phyloP scores from a whole-genome alignment of 1,284 basidiomycete genomes.

The Bjerkandera adusta region DNA sequence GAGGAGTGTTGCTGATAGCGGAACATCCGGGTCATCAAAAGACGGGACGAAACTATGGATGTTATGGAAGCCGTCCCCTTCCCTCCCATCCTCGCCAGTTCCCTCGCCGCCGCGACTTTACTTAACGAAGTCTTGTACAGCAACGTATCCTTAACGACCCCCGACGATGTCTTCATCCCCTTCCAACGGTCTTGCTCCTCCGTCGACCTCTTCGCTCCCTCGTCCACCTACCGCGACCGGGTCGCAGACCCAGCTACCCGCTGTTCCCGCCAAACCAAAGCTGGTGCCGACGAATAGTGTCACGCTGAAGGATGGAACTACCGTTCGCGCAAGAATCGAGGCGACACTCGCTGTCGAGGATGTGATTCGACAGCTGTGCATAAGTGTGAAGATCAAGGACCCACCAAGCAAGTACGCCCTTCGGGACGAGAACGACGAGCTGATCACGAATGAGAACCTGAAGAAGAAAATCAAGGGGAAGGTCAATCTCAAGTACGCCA shows the following conservation, averaged over 20 bases:
- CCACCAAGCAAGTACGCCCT: conserved; percentile 81
- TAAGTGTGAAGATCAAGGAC: conserved; percentile 82
- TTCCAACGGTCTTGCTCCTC: background rate
- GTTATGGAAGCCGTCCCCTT: no score
- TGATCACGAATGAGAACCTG: conserved; percentile 91
- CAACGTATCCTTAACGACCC: background rate
- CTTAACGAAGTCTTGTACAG: no score
- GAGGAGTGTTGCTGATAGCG: no score
- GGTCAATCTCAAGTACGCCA: conserved; percentile 73
- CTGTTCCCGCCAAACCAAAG: conserved; percentile 4
- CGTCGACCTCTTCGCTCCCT: background rate
- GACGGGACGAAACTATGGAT: no score
- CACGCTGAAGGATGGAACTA: conserved; percentile 67
- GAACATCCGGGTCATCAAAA: no score
- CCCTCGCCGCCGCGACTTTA: no score
- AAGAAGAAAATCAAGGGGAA: conserved; percentile 80
- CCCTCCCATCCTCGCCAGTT: no score
- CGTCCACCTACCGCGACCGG: background rate
- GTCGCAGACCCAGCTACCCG: conserved; percentile 5
- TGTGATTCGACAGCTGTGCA: conserved; percentile 75
- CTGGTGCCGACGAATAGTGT: conserved; percentile 81
- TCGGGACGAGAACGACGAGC: conserved; percentile 82
- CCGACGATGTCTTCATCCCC: background rate
- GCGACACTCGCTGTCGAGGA: conserved; percentile 77
- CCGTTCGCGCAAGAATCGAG: conserved; percentile 78